Evolutionary conservation across 192 early-diverging fungal genomes (phyloP).

Genomic region (Coemansia sp.): DNA sequence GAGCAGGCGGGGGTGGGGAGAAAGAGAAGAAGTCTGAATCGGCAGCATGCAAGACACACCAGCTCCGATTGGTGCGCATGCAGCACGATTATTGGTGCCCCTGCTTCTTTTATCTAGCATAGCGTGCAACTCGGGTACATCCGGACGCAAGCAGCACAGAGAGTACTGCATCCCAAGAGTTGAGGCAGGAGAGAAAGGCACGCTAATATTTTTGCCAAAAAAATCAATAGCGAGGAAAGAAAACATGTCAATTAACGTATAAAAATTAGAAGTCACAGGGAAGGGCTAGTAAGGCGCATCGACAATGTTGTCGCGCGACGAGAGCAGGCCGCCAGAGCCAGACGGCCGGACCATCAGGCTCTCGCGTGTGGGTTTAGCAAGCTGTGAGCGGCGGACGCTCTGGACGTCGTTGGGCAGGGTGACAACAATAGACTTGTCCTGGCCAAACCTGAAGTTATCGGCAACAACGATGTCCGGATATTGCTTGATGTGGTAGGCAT

Average conservation of each 20-base stretch:
- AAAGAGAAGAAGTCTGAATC: not conserved
- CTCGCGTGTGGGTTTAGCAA: conserved; percentile 60
- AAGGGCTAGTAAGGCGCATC: conserved; percentile 21
- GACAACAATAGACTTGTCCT: conserved; percentile 82
- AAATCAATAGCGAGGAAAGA: not conserved
- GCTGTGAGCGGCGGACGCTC: conserved; percentile 60
- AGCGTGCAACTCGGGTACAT: not conserved
- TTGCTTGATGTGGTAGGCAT: conserved; percentile 84
- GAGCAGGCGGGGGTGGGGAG: conserved; percentile 1
- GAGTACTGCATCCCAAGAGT: not conserved
- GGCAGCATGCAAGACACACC: not conserved
- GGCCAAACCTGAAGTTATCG: conserved; percentile 87
- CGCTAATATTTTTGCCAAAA: no score
- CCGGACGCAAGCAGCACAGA: not conserved
- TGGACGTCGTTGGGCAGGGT: conserved; percentile 75
- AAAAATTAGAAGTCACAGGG: conserved; percentile 1
- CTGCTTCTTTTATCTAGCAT: not conserved
- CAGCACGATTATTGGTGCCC: no score
- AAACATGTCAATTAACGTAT: conserved; percentile 2
- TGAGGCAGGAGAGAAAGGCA: no score
- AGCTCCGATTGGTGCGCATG: not conserved
- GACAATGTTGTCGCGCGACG: conserved; percentile 23
- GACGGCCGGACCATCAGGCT: conserved; percentile 38
- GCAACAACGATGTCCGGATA: conserved; percentile 81
- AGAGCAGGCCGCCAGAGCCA: conserved; percentile 3